A percentile compares a stretch with the other conserved stretches of the same genome.
phyloP scores from a whole-genome alignment of 441 rosid genomes.

The Melastoma candidum region DNA sequence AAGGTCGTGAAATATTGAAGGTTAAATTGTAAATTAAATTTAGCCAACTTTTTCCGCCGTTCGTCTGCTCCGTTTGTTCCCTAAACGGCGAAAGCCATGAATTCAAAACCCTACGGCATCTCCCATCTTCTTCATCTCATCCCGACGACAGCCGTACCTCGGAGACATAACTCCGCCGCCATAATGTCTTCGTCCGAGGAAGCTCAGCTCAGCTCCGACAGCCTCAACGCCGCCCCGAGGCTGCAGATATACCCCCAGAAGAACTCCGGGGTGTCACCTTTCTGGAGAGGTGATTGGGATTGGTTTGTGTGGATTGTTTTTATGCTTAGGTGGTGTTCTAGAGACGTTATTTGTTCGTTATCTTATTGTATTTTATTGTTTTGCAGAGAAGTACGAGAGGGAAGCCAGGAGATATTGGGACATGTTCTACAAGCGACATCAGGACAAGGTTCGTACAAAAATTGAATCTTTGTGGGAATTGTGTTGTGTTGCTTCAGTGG shows the following conservation, averaged over 20 bases:
- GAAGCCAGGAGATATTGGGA: slow-evolving; percentile 96
- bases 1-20: too few relatives aligned
- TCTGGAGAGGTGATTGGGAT: slow-evolving; percentile 63
- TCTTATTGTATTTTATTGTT: slow-evolving; percentile 4
- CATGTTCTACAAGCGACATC: slow-evolving; percentile 73
- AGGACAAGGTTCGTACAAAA: slow-evolving; percentile 45
- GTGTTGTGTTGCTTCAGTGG: not conserved
- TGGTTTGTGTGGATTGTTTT: slow-evolving; percentile 1
- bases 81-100: too few relatives aligned
- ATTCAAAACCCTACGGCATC: too few relatives aligned
- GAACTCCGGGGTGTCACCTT: slow-evolving; percentile 48
- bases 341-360: not conserved
- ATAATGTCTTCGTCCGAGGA: too few relatives aligned
- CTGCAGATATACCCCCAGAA: slow-evolving; percentile 61
- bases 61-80: too few relatives aligned
- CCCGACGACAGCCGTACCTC: too few relatives aligned
- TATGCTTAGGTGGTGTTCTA: not conserved
- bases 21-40: too few relatives aligned
- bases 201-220: too few relatives aligned
- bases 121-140: too few relatives aligned
- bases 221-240: slow-evolving; percentile 17
- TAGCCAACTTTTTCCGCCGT: too few relatives aligned
- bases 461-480: not conserved
- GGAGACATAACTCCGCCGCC: too few relatives aligned
- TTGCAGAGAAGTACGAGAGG: slow-evolving; percentile 70